Conservation (phyloP, 345 rosid species). For the Camelina hispida region DNA sequence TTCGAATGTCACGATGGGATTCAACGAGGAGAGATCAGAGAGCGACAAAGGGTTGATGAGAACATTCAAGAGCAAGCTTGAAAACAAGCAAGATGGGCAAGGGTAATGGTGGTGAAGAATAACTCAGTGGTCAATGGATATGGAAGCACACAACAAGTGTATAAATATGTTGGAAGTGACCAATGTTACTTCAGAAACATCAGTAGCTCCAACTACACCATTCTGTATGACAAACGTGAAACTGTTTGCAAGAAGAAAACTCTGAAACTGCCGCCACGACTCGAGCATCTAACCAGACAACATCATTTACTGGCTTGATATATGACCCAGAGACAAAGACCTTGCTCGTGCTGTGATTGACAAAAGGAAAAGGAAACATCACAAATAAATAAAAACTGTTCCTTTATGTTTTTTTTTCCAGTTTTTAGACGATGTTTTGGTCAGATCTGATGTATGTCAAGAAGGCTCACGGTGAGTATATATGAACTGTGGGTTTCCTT, state of each 20-base stretch:
- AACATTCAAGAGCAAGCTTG: constrained; percentile 47
- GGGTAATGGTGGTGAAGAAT: constrained; percentile 58
- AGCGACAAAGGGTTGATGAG: constrained; percentile 32
- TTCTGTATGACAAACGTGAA: constrained; percentile 55
- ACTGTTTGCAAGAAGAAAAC: constrained; percentile 45
- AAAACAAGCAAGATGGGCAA: constrained; percentile 59
- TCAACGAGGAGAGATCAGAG: constrained; percentile 56
- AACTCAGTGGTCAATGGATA: constrained; percentile 53
- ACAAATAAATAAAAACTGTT: not conserved
- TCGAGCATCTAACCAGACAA: constrained; percentile 12
- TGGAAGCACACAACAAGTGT: constrained; percentile 64
- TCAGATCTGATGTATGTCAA: not conserved
- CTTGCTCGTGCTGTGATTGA: constrained; percentile 16
- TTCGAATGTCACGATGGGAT: constrained; percentile 59
- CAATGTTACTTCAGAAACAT: constrained; percentile 78
- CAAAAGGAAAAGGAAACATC: not conserved
- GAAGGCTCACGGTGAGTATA: not conserved
- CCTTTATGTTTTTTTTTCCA: not conserved
- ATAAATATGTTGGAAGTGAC: constrained; percentile 52
- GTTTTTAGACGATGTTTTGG: constrained; percentile 15
- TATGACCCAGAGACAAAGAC: constrained; percentile 10
- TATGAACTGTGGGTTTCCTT: not conserved
- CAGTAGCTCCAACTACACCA: constrained; percentile 69
- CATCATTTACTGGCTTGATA: constrained; percentile 27
- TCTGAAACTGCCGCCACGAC: constrained; percentile 26